Evolutionary conservation across 2,329 filamentous ascomycete genomes (phyloP).

Genomic region (Aspergillus ochraceus): DNA sequence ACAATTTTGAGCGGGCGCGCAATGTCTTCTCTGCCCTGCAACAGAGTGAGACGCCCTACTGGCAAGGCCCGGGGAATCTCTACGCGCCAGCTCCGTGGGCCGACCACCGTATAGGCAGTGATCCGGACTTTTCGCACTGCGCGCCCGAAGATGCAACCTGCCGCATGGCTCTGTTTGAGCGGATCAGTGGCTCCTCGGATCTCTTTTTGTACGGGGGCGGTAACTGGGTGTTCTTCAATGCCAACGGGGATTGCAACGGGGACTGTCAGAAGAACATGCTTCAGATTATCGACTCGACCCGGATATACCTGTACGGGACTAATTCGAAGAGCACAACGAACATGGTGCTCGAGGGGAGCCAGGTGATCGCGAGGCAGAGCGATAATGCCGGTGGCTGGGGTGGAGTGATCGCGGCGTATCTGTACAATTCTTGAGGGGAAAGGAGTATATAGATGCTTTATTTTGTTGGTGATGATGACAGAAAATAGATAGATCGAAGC

Average conservation of each 20-base stretch:
- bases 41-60: conserved; percentile 36
- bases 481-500: not conserved
- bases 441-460: conserved; percentile 1
- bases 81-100: conserved; percentile 32
- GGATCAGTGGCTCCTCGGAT: conserved; percentile 28
- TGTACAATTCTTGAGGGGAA: conserved; percentile 16
- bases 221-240: conserved; percentile 44
- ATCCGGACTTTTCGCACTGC: conserved; percentile 31
- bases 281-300: conserved; percentile 24
- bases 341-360: conserved; percentile 27
- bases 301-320: conserved; percentile 30
- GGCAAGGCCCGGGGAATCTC: conserved; percentile 33
- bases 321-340: conserved; percentile 32
- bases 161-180: conserved; percentile 36
- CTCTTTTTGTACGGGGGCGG: conserved; percentile 41
- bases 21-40: conserved; percentile 43
- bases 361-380: conserved; percentile 24
- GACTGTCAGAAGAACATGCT: conserved; percentile 41
- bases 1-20: conserved; percentile 44
- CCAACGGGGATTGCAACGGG: conserved; percentile 31
- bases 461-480: not conserved
- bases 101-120: conserved; percentile 18
- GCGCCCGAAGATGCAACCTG: conserved; percentile 32
- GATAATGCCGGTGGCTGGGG: conserved; percentile 37
- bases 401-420: conserved; percentile 34